Evolutionary conservation across 306 rosid genomes (phyloP), one percentile per base, ranked within the genome.

Genomic region (Trichosanthes cucumerina): DNA sequence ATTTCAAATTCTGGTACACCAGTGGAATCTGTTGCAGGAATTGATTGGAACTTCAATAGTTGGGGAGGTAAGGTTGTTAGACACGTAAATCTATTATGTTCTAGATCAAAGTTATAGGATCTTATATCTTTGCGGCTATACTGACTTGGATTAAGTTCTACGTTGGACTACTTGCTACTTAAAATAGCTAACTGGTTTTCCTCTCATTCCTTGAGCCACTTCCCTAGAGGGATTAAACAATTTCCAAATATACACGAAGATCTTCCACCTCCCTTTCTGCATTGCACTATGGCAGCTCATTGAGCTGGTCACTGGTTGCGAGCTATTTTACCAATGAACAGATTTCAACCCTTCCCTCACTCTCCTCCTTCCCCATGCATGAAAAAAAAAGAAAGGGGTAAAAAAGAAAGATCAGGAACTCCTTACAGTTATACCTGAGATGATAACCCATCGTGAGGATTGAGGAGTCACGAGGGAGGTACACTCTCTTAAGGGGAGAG

Each of bases 41-140:
- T 92, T 84, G 97, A 92, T 81, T 95, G 99, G 99, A 75, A 16
- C 39, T 95, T 95, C 80, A 95, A 95, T 85, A 84, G 97, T 43
- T 95, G 99, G 99, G 99, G 97, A 82, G 97, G 99, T 92, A 84
- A 78, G 87, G 54, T 62, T 65, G 44, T 10, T 10, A 12, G 21
- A 53, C 53, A 7, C 9, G 41, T 28, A 72, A 26, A 47, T 47
- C n/a, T 47, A 6, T 28, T 47, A 3, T 72, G 57, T 16, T 26
- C 16, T 46, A 46, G 77, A 26, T 72, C 18, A 72, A 47, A 46
- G 59, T 72, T 6, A 14, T 71, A 26, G 57, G 7, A 24, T 71
- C 34, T 44, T 12, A 44, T 24, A 71, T 24, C 50, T 46, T 71
- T 24, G 76, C 9, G 38, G 31, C 36, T 44, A n/a, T 38, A 31